Evolutionary conservation across 1,284 basidiomycete species (phyloP).

Genomic region (Puccinia polysora): DNA sequence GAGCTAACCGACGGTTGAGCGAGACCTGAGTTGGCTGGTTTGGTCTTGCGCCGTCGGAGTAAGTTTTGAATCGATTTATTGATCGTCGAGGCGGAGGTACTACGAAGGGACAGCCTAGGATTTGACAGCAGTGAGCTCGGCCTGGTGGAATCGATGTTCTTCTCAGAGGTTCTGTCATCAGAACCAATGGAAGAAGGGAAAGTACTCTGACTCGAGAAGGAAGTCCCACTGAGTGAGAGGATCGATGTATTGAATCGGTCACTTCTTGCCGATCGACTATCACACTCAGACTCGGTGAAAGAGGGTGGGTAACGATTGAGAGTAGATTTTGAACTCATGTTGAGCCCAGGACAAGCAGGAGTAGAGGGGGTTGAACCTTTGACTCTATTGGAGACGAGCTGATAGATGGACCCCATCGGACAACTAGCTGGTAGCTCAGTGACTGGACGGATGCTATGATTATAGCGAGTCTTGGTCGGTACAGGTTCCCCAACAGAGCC

Average conservation of each 20-base stretch:
- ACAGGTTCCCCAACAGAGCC: no score
- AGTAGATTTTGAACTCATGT: neutral
- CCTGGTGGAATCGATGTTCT: neutral
- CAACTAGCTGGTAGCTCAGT: neutral
- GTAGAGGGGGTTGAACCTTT: neutral
- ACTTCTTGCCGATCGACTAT: neutral
- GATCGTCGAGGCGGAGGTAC: neutral
- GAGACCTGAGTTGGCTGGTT: neutral
- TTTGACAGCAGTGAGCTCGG: neutral
- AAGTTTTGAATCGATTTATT: conserved; percentile 18
- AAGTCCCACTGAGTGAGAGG: neutral
- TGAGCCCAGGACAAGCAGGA: neutral
- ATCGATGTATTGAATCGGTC: neutral
- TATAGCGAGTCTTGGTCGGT: no score
- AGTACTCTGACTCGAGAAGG: conserved; percentile 9
- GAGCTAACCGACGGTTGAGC: no score
- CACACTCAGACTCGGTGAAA: conserved; percentile 2
- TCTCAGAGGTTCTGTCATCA: neutral
- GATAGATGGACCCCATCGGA: conserved; percentile 16
- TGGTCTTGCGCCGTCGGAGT: neutral
- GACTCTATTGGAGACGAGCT: conserved; percentile 13
- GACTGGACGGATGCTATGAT: no score
- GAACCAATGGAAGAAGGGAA: neutral
- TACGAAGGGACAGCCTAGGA: conserved; percentile 5
- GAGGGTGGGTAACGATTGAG: neutral